Evolutionary conservation across 1,139 yeast genomes (phyloP), one percentile per base, ranked within the genome.

Genomic region (Kazachstania sp.): DNA sequence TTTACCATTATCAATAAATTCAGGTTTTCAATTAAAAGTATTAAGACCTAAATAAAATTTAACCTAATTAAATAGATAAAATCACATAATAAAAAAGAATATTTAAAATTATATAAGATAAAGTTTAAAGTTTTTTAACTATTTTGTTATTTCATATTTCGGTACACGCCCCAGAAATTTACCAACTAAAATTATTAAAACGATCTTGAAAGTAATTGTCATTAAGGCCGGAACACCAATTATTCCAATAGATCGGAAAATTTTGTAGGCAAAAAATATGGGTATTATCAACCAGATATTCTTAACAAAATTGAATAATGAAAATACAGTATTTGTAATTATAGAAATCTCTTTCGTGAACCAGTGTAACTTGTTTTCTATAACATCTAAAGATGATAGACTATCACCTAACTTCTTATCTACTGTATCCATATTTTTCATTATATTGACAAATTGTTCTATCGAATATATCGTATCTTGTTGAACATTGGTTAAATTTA

Each of bases 1-100:
- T 23, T 23, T 31, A 5, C 19, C 37, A 32, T 23, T 40, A 12
- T 13, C 37, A 16, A n/a, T 37, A 23, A 43, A 43, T 16, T 15
- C 41, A 18, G 46, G 46, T 4, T 44, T 38, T 28, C 45, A 30
- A 31, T 46, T 20, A 47, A 32, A 46, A 26, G 44, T 43, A 2
- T 16, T 44, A 13, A 38, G 28, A 39, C 41, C 41, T 7, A 44
- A 44, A 30, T 42, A 18, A 9, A 28, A 12, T 15, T n/a, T 15
- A 15, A 32, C 1, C 12, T 13, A 15, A 4, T 32, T 32, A 15
- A 16, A 8, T 32, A 15, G 18, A 9, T 31, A 15, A 12, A 18
- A 13, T 12, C 2, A 8, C 11, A 30, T 30, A 30, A 7, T 28
- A 28, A n/a, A 23, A 23, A 23, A 23, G 28, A 23, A 23, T 23